A percentile compares a stretch with the other conserved stretches of the same genome.
Conservation (phyloP, 805 yeast genomes). For the Limtongia smithiae region DNA sequence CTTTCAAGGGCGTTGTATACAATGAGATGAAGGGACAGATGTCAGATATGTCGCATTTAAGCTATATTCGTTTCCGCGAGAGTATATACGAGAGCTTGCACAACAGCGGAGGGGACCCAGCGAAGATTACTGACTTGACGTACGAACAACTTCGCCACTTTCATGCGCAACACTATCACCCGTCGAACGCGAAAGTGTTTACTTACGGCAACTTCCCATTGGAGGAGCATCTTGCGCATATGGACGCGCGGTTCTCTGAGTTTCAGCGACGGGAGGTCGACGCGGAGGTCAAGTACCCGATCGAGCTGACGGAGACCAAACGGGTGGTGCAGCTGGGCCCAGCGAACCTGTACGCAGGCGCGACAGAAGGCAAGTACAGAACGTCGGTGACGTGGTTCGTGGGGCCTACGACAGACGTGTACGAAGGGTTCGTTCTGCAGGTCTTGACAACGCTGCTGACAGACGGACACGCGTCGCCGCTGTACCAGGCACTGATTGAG, state of each 20-base stretch:
- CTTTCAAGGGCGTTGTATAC: conserved; percentile 92
- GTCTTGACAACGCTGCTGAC: conserved; percentile 65
- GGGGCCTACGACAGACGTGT: conserved; percentile 66
- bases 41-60: conserved; percentile 80
- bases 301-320: conserved; percentile 40
- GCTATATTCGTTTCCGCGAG: conserved; percentile 79
- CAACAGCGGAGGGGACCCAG: conserved; percentile 94
- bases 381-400: conserved; percentile 85
- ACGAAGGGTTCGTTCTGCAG: conserved; percentile 68
- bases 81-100: conserved; percentile 77
- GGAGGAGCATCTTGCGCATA: conserved; percentile 52
- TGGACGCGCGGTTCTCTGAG: conserved; percentile 48
- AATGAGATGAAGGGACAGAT: conserved; percentile 98
- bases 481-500: conserved; percentile 84
- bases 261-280: conserved; percentile 50
- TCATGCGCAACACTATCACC: conserved; percentile 76
- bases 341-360: conserved; percentile 71
- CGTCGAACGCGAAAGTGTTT: conserved; percentile 80
- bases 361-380: conserved; percentile 64
- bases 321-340: conserved; percentile 61
- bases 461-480: conserved; percentile 90
- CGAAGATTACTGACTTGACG: conserved; percentile 64
- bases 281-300: conserved; percentile 41
- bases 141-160: conserved; percentile 76
- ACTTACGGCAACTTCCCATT: conserved; percentile 82